Base-by-base conservation (phyloP, 139 green algal genomes). In the Chlamydomonas sp. region DNA sequence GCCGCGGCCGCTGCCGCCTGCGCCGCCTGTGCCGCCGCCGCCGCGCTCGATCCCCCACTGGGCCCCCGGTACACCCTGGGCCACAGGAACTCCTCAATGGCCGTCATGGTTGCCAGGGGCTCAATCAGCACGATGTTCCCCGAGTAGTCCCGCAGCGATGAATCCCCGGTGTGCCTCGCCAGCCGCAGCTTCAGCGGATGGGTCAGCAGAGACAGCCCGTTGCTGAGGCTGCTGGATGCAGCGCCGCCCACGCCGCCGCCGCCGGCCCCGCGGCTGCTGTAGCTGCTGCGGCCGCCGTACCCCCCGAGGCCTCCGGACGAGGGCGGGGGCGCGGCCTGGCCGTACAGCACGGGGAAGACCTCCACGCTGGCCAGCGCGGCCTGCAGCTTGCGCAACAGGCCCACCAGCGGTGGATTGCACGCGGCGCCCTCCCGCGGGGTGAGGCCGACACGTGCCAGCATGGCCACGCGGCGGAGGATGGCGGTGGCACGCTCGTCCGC, bases 21-120 rank as follows among this genome's bases (percentile, higher is more conserved):
- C 80, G 18, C 75, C 81, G 78, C 72, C 77, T 63, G 83, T 9
- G 83, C 64, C 63, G 81, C 77, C 17, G 72, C 71, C 73, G 84
- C 79, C 59, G 79, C 79, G 7, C 62, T 62, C 5, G 87, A 75
- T 59, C 79, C 18, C 2, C 79, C 77, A 10, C 76, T 85, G 69
- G 31, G 58, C 1, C 85, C 85, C 7, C 81, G 84, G 72, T 95
- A 91, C 4, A 99, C 97, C 0, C 97, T 89, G 4, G 94, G 94
- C 90, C 94, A 99, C 78, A 99, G 92, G 86, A 99, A 99, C 62
- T 99, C 98, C 91, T 99, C 98, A 14, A 99, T 95, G 8, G 98
- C 96, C 20, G 74, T 79, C 87, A 99, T 95, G 72, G 94, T 98
- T 20, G 97, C 98, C 58, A 99, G 92, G 0, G 98, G 97, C 92